Evolutionary conservation across 768 basidiomycete species (phyloP).

Genomic region (Termitomyces sp.): DNA sequence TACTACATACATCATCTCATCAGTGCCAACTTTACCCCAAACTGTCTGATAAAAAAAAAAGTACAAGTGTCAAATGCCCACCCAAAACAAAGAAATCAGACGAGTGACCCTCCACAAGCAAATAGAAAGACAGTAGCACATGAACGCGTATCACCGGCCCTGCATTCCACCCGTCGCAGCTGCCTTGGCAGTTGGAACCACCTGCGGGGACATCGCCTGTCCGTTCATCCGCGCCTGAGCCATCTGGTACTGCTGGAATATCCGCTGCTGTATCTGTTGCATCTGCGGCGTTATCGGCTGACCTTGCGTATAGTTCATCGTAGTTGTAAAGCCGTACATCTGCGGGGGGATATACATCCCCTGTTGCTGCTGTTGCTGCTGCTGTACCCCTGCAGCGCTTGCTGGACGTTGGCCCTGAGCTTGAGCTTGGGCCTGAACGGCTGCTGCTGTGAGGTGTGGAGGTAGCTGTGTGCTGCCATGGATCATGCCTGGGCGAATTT

Average conservation of each 20-base stretch:
- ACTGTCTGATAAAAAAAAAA: conserved; percentile 1
- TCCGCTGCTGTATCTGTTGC: conserved; percentile 8
- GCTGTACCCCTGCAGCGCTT: conserved; percentile 8
- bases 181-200: conserved; percentile 6
- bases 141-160: conserved; percentile 4
- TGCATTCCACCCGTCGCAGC: conserved; percentile 10
- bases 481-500: conserved; percentile 26
- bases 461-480: conserved; percentile 22
- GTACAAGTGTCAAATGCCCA: no score
- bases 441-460: conserved; percentile 15
- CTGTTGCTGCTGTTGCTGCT: conserved; percentile 13
- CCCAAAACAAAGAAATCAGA: not conserved
- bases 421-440: conserved; percentile 13
- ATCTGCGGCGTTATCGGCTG: conserved; percentile 5
- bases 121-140: not conserved
- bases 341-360: conserved; percentile 15
- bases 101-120: not conserved
- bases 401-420: conserved; percentile 8
- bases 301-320: conserved; percentile 13
- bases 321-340: conserved; percentile 11
- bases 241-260: conserved; percentile 3
- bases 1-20: not conserved
- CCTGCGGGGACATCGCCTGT: conserved; percentile 6
- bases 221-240: conserved; percentile 4
- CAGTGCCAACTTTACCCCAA: no score